A percentile compares a stretch with the other conserved stretches of the same genome.
phyloP scores from a whole-genome alignment of 1,284 basidiomycete species.

The Ceratobasidium papillatum region DNA sequence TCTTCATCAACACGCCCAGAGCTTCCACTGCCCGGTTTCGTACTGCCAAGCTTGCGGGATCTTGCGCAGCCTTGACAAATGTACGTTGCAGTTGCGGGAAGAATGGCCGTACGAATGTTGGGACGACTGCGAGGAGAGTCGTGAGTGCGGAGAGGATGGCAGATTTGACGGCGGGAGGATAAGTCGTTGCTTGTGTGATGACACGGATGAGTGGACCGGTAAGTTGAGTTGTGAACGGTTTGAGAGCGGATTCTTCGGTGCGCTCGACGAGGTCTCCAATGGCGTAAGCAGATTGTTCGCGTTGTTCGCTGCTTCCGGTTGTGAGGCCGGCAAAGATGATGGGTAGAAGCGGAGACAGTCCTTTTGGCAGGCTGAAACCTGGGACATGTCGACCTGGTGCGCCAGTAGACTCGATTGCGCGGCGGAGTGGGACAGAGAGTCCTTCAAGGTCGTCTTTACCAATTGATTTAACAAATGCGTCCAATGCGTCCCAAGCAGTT shows the following conservation, averaged over 20 bases:
- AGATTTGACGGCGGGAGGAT: slow-evolving; percentile 90
- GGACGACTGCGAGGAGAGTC: slow-evolving; percentile 84
- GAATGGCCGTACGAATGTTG: slow-evolving; percentile 94
- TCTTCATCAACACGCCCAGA: slow-evolving; percentile 91
- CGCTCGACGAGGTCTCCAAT: slow-evolving; percentile 95
- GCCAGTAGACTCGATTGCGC: slow-evolving; percentile 88
- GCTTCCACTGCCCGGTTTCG: slow-evolving; percentile 84
- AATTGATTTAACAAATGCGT: slow-evolving; percentile 88
- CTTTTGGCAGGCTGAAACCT: slow-evolving; percentile 90
- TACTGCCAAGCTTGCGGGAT: slow-evolving; percentile 81
- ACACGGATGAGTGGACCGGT: slow-evolving; percentile 96
- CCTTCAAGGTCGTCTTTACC: slow-evolving; percentile 94
- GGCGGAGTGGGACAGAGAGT: slow-evolving; percentile 86
- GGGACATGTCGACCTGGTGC: slow-evolving; percentile 80
- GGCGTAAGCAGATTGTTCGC: slow-evolving; percentile 93
- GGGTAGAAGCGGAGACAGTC: slow-evolving; percentile 86
- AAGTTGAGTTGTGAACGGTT: slow-evolving; percentile 95
- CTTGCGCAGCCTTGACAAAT: slow-evolving; percentile 93
- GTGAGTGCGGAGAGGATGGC: slow-evolving; percentile 86
- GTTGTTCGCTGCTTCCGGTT: slow-evolving; percentile 81
- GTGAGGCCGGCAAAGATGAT: slow-evolving; percentile 90
- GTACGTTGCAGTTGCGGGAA: slow-evolving; percentile 98
- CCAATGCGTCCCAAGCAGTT: slow-evolving; percentile 85
- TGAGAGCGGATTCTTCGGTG: slow-evolving; percentile 89
- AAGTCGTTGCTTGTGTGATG: slow-evolving; percentile 85